These are phyloP conservation scores for Alternaria sp. DNA, from an alignment of 2,329 filamentous ascomycete species.

Conservation along the genomic window DNA sequence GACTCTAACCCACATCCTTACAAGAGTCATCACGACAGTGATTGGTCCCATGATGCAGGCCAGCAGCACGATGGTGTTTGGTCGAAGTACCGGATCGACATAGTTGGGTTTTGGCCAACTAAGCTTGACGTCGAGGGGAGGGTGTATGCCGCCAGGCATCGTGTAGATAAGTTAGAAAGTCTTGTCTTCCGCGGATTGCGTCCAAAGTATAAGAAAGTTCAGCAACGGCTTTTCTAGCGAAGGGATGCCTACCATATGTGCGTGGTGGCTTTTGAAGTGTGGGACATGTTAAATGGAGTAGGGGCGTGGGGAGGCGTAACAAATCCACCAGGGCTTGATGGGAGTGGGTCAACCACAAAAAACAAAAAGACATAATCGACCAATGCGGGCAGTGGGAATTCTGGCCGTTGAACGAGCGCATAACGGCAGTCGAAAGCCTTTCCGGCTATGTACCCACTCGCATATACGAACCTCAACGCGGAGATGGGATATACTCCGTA, in stretches of 20 bases:
- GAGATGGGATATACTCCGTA: constrained; percentile 5
- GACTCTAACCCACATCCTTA: constrained; percentile 41
- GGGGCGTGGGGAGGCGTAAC: constrained; percentile 10
- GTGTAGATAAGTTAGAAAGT: constrained; percentile 9
- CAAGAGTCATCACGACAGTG: constrained; percentile 32
- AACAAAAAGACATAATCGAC: constrained; percentile 2
- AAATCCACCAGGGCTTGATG: constrained; percentile 5
- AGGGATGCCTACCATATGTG: constrained; percentile 33
- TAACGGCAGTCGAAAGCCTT: constrained; percentile 8
- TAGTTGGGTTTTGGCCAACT: constrained; percentile 39
- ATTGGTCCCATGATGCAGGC: constrained; percentile 35
- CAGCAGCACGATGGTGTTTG: constrained; percentile 28
- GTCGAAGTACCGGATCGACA: constrained; percentile 30
- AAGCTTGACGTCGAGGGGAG: constrained; percentile 34
- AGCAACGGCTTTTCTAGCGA: constrained; percentile 9
- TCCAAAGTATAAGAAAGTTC: not conserved
- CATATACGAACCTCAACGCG: constrained; percentile 10
- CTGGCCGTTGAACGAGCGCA: not conserved
- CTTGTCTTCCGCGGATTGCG: not conserved
- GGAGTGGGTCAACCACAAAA: constrained; percentile 8
- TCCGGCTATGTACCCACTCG: constrained; percentile 8
- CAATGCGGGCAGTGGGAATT: not conserved
- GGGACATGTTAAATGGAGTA: constrained; percentile 6
- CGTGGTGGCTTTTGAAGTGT: constrained; percentile 16
- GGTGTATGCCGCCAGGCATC: constrained; percentile 44